phyloP scores from a whole-genome alignment of 495 filamentous ascomycete species.

The Paragyromitra xinjiangensis region DNA sequence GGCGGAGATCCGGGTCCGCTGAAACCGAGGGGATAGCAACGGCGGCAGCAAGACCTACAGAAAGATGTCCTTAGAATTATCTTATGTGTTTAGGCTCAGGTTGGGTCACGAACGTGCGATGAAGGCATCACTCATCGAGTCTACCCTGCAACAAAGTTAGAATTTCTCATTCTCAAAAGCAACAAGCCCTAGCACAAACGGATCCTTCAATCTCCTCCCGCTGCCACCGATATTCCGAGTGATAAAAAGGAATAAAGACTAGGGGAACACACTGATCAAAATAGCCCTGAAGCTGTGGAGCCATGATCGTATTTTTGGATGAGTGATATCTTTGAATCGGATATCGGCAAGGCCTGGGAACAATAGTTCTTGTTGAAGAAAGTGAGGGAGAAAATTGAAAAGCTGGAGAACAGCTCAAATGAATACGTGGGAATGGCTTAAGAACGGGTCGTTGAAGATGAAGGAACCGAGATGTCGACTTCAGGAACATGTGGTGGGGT shows the following conservation, averaged over 20 bases:
- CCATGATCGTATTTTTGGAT: constrained; percentile 68
- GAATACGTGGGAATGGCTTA: constrained; percentile 24
- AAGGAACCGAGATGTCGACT: constrained; percentile 16
- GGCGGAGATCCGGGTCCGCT: constrained; percentile 84
- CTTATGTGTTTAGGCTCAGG: not conserved
- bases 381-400: not conserved
- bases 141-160: constrained; percentile 67
- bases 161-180: not conserved
- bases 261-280: constrained; percentile 73
- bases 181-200: not conserved
- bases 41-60: constrained; percentile 76
- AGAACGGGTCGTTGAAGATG: constrained; percentile 28
- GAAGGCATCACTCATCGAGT: constrained; percentile 79
- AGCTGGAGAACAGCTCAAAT: not conserved
- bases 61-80: constrained; percentile 18
- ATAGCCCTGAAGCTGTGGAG: constrained; percentile 80
- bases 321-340: constrained; percentile 40
- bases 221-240: not conserved
- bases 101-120: constrained; percentile 73
- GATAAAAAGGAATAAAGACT: not conserved
- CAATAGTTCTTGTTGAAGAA: constrained; percentile 12
- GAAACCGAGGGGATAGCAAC: constrained; percentile 97
- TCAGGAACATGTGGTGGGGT: constrained; percentile 49
- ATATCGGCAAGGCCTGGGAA: constrained; percentile 1
- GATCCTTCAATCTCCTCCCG: not conserved